Base-by-base conservation (phyloP, 176 grass and related monocot species). In the Elymus sibiricus region DNA sequence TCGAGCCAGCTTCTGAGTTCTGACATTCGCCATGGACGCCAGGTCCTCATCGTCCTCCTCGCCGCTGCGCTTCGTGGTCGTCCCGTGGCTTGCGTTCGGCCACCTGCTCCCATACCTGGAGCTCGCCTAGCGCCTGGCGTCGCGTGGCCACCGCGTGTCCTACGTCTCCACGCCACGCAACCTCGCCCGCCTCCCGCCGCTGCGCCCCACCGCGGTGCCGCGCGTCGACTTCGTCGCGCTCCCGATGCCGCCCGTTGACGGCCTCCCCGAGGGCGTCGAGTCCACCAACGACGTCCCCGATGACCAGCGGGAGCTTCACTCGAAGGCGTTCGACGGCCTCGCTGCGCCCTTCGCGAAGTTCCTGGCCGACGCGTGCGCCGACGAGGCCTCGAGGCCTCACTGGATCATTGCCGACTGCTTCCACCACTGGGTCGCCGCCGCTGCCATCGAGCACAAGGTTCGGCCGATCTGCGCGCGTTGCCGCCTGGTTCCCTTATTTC, bases 101-200 rank as follows among this genome's bases (percentile, higher is more conserved):
- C 71, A 74, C 71, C 6, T 74, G 3, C 71, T 74, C 7, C 71
- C 71, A 14, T 47, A 74, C 71, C 71, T 74, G 13, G 71, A 74
- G 40, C 71, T 74, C 6, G 40, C 71, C 14, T 24, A 74, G 24
- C 40, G 24, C 6, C 71, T 74, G 2, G 71, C 71, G 1, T 2
- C 13, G 24, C 71, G 71, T 0, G 71, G 71, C 3, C 71, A 74
- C 71, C 7, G n/a, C 24, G 71, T 74, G 42, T 74, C 42, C 14
- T 74, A 74, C 71, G 71, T 74, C 42, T 74, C 71, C 71, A 74
- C 71, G 42, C 42, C 24, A 14, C 40, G 71, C 71, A 74, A 74
- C 71, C 1, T 74, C 3, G 71, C 71, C 0, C 71, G 71, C 13
- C 71, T 47, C 24, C 71, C 71, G 7, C 3, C 71, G 24, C 13